Conservation (phyloP, 1,284 basidiomycete genomes). For the Quambalaria eucalypti region DNA sequence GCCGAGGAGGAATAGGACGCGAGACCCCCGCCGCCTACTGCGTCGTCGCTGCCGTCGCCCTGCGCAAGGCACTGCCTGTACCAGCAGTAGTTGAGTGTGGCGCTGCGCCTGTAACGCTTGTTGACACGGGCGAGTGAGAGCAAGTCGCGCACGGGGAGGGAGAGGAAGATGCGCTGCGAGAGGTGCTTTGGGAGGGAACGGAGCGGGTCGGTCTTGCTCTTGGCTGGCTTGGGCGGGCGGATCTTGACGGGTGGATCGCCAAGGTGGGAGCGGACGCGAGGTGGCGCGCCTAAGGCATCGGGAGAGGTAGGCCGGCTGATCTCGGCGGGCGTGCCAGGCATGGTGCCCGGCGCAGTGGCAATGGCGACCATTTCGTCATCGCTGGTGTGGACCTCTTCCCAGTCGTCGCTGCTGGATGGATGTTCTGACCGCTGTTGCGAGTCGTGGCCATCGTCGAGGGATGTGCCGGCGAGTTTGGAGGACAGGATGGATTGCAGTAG, state of each 20-base stretch:
- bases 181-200: constrained; percentile 23
- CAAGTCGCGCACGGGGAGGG: constrained; percentile 22
- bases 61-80: constrained; percentile 19
- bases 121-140: constrained; percentile 25
- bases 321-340: constrained; percentile 19
- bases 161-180: constrained; percentile 41
- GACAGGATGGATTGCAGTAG: not conserved
- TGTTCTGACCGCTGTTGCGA: too few species aligned
- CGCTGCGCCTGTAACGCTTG: constrained; percentile 31
- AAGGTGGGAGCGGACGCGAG: constrained; percentile 4
- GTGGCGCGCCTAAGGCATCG: too few species aligned
- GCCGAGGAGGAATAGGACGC: constrained; percentile 7
- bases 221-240: not conserved
- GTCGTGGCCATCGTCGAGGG: not conserved
- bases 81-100: constrained; percentile 41
- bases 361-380: constrained; percentile 27
- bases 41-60: not conserved
- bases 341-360: constrained; percentile 15
- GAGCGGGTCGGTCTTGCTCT: constrained; percentile 32
- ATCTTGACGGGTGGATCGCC: not conserved
- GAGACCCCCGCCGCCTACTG: not conserved
- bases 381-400: constrained; percentile 5
- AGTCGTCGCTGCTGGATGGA: not conserved
- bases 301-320: constrained; percentile 15
- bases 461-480: not conserved